Conservation (phyloP, 805 yeast genomes). For the Saturnispora serradocipensis region DNA sequence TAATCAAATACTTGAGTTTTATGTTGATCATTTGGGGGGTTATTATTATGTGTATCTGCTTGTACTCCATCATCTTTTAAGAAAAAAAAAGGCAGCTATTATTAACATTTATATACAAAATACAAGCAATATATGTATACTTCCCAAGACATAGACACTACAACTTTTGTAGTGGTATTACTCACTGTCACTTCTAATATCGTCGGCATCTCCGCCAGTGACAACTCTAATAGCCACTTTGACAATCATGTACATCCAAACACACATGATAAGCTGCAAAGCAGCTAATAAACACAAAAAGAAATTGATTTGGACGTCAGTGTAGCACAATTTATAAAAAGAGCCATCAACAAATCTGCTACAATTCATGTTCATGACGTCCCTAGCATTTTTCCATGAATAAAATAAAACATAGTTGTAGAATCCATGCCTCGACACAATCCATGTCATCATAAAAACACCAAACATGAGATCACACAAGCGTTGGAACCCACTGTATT, state of each 20-base stretch:
- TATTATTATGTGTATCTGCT: conserved; percentile 44
- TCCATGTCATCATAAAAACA: conserved; percentile 60
- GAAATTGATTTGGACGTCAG: conserved; percentile 33
- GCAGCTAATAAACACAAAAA: conserved; percentile 52
- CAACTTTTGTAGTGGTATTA: conserved; percentile 14
- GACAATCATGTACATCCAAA: conserved; percentile 70
- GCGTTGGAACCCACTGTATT: conserved; percentile 53
- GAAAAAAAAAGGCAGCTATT: conserved; percentile 10
- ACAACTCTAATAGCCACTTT: conserved; percentile 64
- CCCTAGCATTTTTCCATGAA: conserved; percentile 38
- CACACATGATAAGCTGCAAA: conserved; percentile 52
- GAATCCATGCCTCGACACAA: conserved; percentile 60
- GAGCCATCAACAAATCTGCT: conserved; percentile 11
- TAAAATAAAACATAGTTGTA: conserved; percentile 61
- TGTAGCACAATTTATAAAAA: conserved; percentile 39
- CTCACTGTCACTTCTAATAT: conserved; percentile 78
- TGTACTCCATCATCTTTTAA: conserved; percentile 39
- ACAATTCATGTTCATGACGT: conserved; percentile 42
- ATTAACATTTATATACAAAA: not conserved
- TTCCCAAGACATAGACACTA: not conserved
- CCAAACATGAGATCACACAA: conserved; percentile 65
- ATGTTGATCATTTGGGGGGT: conserved; percentile 44
- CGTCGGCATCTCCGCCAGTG: conserved; percentile 72
- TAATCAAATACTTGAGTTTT: conserved; percentile 24
- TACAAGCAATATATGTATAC: not conserved